Conservation (phyloP, 441 rosid species). For the Metrosideros polymorpha region DNA sequence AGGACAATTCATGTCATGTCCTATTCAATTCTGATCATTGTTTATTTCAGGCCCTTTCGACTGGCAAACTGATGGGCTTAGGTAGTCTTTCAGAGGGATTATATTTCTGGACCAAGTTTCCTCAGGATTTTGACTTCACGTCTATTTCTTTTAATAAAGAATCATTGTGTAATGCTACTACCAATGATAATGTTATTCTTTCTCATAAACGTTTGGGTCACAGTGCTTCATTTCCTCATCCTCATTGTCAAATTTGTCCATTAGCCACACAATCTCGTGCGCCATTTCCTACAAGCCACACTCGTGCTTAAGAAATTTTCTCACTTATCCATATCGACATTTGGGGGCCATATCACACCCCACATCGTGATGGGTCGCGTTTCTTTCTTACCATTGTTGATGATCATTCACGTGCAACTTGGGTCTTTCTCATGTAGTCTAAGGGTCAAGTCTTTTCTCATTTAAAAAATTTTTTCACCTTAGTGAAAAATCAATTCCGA, state of each 20-base stretch:
- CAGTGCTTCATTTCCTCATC: neutral
- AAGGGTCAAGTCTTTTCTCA: neutral
- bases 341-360: too few species aligned
- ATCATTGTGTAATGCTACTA: too few species aligned
- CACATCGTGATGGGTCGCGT: neutral
- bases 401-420: neutral
- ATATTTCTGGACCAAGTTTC: neutral
- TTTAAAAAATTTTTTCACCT: neutral
- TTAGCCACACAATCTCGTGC: neutral
- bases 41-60: neutral
- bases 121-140: neutral
- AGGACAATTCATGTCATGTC: neutral
- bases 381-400: neutral
- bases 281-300: too few species aligned
- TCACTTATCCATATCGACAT: too few species aligned
- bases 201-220: neutral
- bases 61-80: neutral
- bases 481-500: neutral
- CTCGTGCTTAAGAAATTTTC: too few species aligned
- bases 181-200: neutral
- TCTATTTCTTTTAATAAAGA: too few species aligned
- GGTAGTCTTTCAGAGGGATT: too few species aligned
- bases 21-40: neutral
- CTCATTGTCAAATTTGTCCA: neutral
- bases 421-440: neutral